Percentiles rank a stretch among this genome's conserved stretches.
These are phyloP conservation scores for Candida odintsovae DNA, from an alignment of 805 yeast genomes.

Conservation along the genomic window DNA sequence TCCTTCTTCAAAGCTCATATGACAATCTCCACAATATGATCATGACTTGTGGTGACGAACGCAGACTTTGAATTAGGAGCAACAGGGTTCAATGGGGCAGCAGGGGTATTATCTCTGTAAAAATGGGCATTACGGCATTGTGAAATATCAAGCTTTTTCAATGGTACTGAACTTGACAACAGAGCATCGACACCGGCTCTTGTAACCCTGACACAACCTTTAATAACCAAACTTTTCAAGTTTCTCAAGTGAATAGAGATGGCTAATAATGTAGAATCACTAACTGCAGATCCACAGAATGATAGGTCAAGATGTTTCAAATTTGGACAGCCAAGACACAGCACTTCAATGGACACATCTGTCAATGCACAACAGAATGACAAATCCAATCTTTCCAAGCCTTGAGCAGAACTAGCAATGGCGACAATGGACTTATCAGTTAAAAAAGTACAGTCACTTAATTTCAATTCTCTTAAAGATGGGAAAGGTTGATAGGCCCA, in stretches of 20 bases:
- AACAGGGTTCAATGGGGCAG: conserved; percentile 41
- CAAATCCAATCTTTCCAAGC: conserved; percentile 50
- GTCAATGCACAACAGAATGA: conserved; percentile 74
- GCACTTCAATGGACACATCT: conserved; percentile 60
- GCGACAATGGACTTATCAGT: conserved; percentile 60
- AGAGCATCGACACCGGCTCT: conserved; percentile 71
- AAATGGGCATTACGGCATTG: conserved; percentile 68
- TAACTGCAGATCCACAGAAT: conserved; percentile 76
- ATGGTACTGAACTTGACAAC: conserved; percentile 46
- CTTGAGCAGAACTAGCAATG: conserved; percentile 55
- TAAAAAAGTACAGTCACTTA: conserved; percentile 71
- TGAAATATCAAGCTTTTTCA: conserved; percentile 52
- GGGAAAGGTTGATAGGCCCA: conserved; percentile 60
- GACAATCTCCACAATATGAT: conserved; percentile 52
- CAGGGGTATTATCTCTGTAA: conserved; percentile 56
- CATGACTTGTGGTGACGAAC: conserved; percentile 47
- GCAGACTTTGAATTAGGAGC: conserved; percentile 50
- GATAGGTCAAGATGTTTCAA: conserved; percentile 51
- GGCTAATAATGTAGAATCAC: conserved; percentile 60
- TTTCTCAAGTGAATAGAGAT: conserved; percentile 48
- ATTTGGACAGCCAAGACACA: conserved; percentile 60
- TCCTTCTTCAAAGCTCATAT: conserved; percentile 25
- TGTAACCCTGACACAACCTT: conserved; percentile 73
- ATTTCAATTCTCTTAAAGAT: conserved; percentile 42
- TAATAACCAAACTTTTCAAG: conserved; percentile 44